Base-by-base conservation (phyloP, 73 alveolate species). In the Paramecium octaurelia region DNA sequence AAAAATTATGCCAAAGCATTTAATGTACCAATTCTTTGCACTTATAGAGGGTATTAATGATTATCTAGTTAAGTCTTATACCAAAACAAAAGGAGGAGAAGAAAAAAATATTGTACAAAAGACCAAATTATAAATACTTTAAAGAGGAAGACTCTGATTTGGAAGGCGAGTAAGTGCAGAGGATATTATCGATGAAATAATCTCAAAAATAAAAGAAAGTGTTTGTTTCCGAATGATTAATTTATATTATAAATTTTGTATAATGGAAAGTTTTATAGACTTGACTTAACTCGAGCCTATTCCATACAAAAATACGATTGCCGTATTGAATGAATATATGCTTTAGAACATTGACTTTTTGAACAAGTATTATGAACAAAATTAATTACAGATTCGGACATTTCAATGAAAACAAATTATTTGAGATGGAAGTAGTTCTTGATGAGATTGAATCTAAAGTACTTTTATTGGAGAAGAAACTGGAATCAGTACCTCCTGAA, bases 381-480 rank as follows among this genome's bases (percentile, higher is more conserved):
- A 35, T 0, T 38, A 38, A 75, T n/a, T 12, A 23, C n/a, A 43
- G 73, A 48, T 80, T 80, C 7, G 76, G 76, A 10, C 91, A 80
- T 80, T 80, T 80, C 50, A 80, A 80, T 80, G 91, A 80, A 46
- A 80, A 80, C 31, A 80, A 77, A 35, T 64, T 80, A 21, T 80
- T 43, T 73, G 76, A 43, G 24, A 77, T 77, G 90, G 90, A 77
- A 77, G 71, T 77, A 38, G 70, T 77, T 9, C 8, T 77, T 8
- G 90, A 77, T 77, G 90, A 77, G 46, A 77, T 42, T 6, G 90
- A 77, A 21, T 77, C 91, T 16, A 80, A 80, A 48, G 71, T 80
- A 10, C 24, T 80, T n/a, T 46, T 80, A 23, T 64, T 80, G 24
- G 91, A 80, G n/a, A 43, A 80, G 57, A 80, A 80, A 48, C 46